phyloP scores from a whole-genome alignment of 257 asterid species.

The Scutellaria barbata region DNA sequence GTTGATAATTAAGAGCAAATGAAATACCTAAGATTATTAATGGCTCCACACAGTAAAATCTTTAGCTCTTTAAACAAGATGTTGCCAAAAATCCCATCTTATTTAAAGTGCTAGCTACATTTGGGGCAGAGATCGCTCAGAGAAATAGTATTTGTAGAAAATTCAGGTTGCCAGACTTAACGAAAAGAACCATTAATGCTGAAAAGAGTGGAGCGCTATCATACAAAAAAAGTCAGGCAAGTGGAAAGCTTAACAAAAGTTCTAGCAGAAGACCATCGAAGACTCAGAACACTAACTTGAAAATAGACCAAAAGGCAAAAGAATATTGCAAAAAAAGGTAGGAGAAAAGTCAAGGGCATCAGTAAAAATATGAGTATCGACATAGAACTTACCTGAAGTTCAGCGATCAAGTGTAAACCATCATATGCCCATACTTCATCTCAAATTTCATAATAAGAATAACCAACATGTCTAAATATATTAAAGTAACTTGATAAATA shows the following conservation, averaged over 20 bases:
- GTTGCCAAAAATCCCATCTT: neutral
- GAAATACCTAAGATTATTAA: neutral
- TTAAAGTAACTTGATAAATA: conserved; percentile 14
- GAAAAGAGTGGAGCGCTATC: conserved; percentile 1
- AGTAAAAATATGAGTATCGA: conserved; percentile 54
- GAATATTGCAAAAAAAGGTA: conserved; percentile 17
- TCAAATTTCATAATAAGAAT: conserved; percentile 29
- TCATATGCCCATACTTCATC: conserved; percentile 70
- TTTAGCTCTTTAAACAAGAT: neutral
- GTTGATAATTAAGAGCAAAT: neutral
- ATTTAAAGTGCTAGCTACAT: neutral
- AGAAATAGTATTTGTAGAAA: neutral
- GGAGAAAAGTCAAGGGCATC: conserved; percentile 67
- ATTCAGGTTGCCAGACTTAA: neutral
- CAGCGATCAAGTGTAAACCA: conserved; percentile 97
- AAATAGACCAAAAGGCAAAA: neutral
- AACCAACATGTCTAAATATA: neutral
- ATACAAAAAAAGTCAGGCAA: neutral
- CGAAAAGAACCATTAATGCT: neutral
- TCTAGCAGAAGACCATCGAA: neutral
- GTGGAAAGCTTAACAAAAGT: neutral
- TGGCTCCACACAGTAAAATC: neutral
- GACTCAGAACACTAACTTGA: neutral
- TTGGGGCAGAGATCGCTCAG: neutral
- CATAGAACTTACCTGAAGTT: conserved; percentile 89